A percentile compares a stretch with the other conserved stretches of the same genome.
These are phyloP conservation scores for Lipomyces yamadae DNA, from an alignment of 805 yeast genomes.

Conservation along the genomic window DNA sequence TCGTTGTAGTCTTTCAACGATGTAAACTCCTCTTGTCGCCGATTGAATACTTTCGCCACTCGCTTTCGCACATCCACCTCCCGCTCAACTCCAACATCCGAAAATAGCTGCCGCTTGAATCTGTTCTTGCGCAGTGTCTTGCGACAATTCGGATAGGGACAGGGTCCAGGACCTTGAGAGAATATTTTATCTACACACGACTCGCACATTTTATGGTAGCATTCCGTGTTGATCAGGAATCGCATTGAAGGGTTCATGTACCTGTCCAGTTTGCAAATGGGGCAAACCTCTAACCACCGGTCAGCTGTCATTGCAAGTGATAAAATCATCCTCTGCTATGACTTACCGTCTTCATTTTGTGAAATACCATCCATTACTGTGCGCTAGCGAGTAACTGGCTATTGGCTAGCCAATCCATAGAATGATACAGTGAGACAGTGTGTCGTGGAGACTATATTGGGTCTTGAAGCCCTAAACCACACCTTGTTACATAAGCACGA, in stretches of 20 bases:
- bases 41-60: conserved; percentile 77
- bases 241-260: conserved; percentile 92
- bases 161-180: conserved; percentile 92
- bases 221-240: conserved; percentile 93
- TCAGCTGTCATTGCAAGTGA: background rate
- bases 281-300: conserved; percentile 72
- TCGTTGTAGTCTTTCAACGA: conserved; percentile 65
- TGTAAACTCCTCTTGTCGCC: conserved; percentile 73
- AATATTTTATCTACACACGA: conserved; percentile 95
- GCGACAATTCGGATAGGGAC: conserved; percentile 92
- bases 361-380: conserved; percentile 2
- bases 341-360: conserved; percentile 14
- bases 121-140: conserved; percentile 83
- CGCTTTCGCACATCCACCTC: conserved; percentile 90
- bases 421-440: background rate
- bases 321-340: background rate
- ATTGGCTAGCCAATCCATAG: background rate
- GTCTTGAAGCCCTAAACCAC: background rate
- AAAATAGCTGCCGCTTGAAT: conserved; percentile 91
- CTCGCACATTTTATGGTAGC: conserved; percentile 96
- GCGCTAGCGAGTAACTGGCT: background rate
- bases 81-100: conserved; percentile 84
- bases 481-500: no score
- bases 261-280: conserved; percentile 93
- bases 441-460: background rate